Conservation (phyloP, 192 early-diverging fungal genomes). For the Phlyctochytrium planicorne region DNA sequence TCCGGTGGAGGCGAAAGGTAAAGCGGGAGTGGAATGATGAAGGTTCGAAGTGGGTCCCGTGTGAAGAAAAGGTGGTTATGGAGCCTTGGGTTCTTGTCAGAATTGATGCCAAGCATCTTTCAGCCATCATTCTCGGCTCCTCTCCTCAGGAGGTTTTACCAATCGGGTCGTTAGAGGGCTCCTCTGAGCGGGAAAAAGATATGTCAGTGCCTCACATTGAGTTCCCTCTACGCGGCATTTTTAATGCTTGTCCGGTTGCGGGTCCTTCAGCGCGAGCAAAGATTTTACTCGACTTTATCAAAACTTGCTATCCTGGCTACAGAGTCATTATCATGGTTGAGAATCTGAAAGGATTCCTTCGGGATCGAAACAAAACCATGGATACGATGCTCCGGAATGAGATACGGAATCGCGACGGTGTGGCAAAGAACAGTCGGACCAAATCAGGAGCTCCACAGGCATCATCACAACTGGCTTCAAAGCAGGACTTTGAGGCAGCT, state of each 20-base stretch:
- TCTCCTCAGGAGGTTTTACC: background rate
- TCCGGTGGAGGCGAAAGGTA: conserved; percentile 11
- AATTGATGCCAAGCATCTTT: conserved; percentile 5
- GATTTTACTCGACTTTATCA: background rate
- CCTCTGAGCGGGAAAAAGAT: no score
- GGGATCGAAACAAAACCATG: background rate
- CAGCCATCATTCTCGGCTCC: conserved; percentile 6
- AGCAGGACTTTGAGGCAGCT: conserved; percentile 16
- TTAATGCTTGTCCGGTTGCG: background rate
- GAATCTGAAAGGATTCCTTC: conserved; percentile 13
- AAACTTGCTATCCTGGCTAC: background rate
- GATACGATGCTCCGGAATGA: conserved; percentile 6
- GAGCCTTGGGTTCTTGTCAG: conserved; percentile 15
- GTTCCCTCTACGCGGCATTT: background rate
- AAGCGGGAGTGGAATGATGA: conserved; percentile 5
- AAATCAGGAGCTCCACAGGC: background rate
- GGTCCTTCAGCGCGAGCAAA: background rate
- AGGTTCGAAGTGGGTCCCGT: conserved; percentile 3
- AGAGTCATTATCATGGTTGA: conserved; percentile 15
- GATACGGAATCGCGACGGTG: background rate
- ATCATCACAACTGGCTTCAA: conserved; percentile 1
- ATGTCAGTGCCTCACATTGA: no score
- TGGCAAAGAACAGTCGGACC: background rate
- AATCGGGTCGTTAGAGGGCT: background rate
- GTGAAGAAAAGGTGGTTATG: background rate